Conservation (phyloP, 2,329 filamentous ascomycete species). For the Fusarium tanahbumbuense region DNA sequence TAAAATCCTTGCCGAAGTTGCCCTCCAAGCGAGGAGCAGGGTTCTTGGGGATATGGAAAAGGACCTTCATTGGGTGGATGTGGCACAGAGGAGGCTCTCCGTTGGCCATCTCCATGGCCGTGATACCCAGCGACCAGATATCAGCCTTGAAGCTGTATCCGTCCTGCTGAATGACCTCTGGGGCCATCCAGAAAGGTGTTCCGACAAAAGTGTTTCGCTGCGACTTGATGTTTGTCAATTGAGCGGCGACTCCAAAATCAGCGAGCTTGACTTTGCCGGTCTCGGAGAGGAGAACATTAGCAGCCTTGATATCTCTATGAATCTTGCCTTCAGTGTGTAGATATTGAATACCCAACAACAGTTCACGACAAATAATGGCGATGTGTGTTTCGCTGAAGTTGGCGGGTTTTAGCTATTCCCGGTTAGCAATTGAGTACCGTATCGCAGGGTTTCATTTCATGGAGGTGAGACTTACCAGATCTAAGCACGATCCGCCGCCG, state of each 20-base stretch:
- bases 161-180: conserved; percentile 91
- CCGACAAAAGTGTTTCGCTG: conserved; percentile 98
- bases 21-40: conserved; percentile 86
- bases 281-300: conserved; percentile 93
- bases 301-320: conserved; percentile 95
- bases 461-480: conserved; percentile 72
- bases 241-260: conserved; percentile 96
- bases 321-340: conserved; percentile 95
- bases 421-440: conserved; percentile 17
- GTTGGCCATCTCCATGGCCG: conserved; percentile 87
- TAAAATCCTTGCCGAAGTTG: conserved; percentile 88
- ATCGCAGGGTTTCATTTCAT: neutral
- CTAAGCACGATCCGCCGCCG: conserved; percentile 93
- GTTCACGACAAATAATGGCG: conserved; percentile 91
- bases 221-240: conserved; percentile 97
- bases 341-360: conserved; percentile 91
- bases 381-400: conserved; percentile 90
- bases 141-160: conserved; percentile 89
- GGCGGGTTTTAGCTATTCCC: conserved; percentile 82
- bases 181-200: conserved; percentile 97
- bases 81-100: conserved; percentile 89
- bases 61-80: conserved; percentile 92
- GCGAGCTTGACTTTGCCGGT: conserved; percentile 93
- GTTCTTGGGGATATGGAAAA: conserved; percentile 92
- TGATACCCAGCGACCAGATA: conserved; percentile 93